Percentiles rank a stretch among this genome's conserved stretches.
Evolutionary conservation across 2,329 filamentous ascomycete genomes (phyloP).

Genomic region (Xylariaceae sp.): DNA sequence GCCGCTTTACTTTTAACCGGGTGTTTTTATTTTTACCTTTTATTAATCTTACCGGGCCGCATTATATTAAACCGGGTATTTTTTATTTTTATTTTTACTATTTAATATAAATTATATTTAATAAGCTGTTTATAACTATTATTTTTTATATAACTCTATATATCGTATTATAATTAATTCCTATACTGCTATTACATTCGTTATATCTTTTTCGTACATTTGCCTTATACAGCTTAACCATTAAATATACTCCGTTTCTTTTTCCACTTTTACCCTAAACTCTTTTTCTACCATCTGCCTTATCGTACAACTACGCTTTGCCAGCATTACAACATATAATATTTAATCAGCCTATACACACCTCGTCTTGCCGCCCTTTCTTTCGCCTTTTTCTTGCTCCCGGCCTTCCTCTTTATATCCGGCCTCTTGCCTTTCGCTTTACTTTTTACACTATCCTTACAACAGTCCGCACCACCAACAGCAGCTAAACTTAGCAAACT

Average conservation of each 20-base stretch:
- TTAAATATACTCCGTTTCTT: not conserved
- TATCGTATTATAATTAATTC: not conserved
- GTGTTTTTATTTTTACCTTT: too few relatives aligned
- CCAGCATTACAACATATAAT: not conserved
- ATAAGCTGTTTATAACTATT: not conserved
- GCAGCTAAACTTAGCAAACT: too few relatives aligned
- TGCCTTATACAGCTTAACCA: not conserved
- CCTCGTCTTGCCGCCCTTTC: not conserved
- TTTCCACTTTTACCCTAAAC: too few relatives aligned
- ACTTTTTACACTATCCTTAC: not conserved
- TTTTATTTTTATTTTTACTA: too few relatives aligned
- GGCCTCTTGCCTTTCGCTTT: not conserved
- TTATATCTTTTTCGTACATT: not conserved
- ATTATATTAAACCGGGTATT: too few relatives aligned
- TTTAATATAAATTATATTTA: too few relatives aligned
- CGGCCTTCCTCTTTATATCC: not conserved
- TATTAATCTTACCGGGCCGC: too few relatives aligned
- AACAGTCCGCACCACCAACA: too few relatives aligned
- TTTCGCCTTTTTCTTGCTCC: not conserved
- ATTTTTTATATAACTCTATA: not conserved
- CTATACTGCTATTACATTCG: not conserved
- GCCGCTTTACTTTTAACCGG: too few relatives aligned
- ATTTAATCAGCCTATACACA: not conserved
- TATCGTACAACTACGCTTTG: too few relatives aligned
- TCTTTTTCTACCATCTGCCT: too few relatives aligned